These are phyloP conservation scores for Leccinum ochraceum DNA, from an alignment of 768 basidiomycete species.

Conservation along the genomic window DNA sequence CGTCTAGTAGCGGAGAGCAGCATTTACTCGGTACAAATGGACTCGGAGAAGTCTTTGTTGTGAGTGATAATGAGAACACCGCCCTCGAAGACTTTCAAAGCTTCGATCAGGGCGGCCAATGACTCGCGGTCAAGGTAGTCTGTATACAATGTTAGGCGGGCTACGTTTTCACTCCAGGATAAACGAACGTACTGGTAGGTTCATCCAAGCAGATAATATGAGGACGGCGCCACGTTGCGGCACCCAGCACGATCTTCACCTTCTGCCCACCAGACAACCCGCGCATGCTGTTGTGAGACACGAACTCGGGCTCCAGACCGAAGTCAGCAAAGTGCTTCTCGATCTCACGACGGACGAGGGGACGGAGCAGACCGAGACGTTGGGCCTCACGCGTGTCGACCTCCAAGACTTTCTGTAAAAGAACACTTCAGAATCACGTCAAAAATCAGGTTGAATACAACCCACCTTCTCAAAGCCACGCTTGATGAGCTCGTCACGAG, in stretches of 20 bases:
- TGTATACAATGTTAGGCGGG: constrained; percentile 26
- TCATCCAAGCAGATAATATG: constrained; percentile 97
- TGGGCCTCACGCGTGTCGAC: constrained; percentile 98
- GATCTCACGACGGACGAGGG: constrained; percentile 97
- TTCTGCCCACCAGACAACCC: constrained; percentile 99
- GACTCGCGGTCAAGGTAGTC: constrained; percentile 99
- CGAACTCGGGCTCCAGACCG: constrained; percentile 98
- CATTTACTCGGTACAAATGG: constrained; percentile 80
- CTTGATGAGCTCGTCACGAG: constrained; percentile 96
- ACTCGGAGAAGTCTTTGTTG: constrained; percentile 99
- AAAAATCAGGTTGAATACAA: constrained; percentile 3
- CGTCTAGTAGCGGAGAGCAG: neutral
- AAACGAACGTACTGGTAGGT: constrained; percentile 71
- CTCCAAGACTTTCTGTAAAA: constrained; percentile 84
- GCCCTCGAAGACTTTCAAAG: constrained; percentile 96
- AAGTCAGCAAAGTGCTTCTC: constrained; percentile 99
- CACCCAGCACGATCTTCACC: constrained; percentile 98
- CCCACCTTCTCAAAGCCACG: constrained; percentile 93
- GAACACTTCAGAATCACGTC: neutral
- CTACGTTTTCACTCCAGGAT: neutral
- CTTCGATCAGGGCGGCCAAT: constrained; percentile 96
- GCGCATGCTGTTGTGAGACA: constrained; percentile 98
- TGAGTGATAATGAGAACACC: constrained; percentile 98
- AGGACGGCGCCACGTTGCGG: constrained; percentile 98
- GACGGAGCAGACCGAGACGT: constrained; percentile 90